Percentiles rank a stretch among this genome's conserved stretches.
phyloP scores from a whole-genome alignment of 2,329 filamentous ascomycete species.

The Gnomoniopsis sp. region DNA sequence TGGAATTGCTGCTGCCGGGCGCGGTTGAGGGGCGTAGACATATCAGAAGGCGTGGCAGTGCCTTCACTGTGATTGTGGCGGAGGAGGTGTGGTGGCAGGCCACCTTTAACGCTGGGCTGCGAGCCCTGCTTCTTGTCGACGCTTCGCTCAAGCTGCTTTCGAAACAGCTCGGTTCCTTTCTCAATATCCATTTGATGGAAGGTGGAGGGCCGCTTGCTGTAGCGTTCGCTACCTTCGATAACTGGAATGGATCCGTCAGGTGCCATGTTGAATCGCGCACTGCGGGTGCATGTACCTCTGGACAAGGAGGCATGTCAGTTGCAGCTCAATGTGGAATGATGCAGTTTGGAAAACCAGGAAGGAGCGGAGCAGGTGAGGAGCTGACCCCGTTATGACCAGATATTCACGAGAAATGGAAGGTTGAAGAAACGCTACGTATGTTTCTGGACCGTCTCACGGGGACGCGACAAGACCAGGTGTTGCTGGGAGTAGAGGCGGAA shows the following conservation, averaged over 20 bases:
- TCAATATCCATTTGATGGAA: background rate
- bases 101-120: background rate
- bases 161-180: background rate
- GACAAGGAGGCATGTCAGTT: no score
- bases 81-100: background rate
- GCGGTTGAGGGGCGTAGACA: background rate
- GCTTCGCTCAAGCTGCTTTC: background rate
- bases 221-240: background rate
- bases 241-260: background rate
- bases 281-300: no score
- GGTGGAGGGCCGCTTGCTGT: no score
- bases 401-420: no score
- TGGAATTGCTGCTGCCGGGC: background rate
- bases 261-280: background rate
- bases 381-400: background rate
- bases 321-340: no score
- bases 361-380: background rate
- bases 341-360: background rate
- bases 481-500: background rate
- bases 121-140: background rate
- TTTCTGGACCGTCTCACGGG: no score
- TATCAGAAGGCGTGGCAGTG: background rate
- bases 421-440: no score
- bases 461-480: no score
- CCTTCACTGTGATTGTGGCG: background rate